These are phyloP conservation scores for Tulasnella sp. DNA, from an alignment of 768 basidiomycete species.

Conservation along the genomic window DNA sequence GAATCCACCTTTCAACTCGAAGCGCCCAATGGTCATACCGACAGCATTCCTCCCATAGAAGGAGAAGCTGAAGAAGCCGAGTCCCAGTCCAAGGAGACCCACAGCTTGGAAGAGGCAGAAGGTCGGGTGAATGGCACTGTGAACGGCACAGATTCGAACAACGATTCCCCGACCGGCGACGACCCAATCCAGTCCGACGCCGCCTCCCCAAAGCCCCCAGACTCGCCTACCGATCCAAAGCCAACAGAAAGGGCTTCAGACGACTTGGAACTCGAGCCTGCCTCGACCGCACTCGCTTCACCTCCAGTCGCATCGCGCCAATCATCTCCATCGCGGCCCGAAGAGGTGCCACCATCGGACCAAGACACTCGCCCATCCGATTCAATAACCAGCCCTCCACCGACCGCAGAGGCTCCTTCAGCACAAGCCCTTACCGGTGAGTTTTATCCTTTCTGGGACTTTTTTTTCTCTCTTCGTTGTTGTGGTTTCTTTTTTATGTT, in stretches of 20 bases:
- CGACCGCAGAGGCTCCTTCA: background rate
- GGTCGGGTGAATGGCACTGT: slow-evolving; percentile 45
- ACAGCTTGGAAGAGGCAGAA: slow-evolving; percentile 50
- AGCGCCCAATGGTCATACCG: slow-evolving; percentile 7
- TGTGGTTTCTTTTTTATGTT: background rate
- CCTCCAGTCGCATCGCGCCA: background rate
- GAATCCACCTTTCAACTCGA: background rate
- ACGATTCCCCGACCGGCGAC: slow-evolving; percentile 26
- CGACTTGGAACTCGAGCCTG: background rate
- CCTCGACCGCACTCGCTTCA: background rate
- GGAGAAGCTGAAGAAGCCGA: background rate
- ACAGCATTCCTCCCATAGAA: background rate
- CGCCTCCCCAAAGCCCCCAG: slow-evolving; percentile 10
- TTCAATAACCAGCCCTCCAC: background rate
- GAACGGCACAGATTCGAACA: slow-evolving; percentile 59
- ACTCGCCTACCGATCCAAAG: background rate
- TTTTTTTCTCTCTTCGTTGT: background rate
- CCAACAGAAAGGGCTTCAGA: background rate
- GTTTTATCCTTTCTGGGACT: background rate
- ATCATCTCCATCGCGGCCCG: slow-evolving; percentile 12
- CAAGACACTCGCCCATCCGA: slow-evolving; percentile 4
- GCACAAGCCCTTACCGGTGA: background rate
- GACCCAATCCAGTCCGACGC: slow-evolving; percentile 19
- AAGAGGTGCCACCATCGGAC: slow-evolving; percentile 7
- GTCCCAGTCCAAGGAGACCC: background rate